These are phyloP conservation scores for Hymenoscyphus albidus DNA, from an alignment of 2,329 filamentous ascomycete species.

Conservation along the genomic window DNA sequence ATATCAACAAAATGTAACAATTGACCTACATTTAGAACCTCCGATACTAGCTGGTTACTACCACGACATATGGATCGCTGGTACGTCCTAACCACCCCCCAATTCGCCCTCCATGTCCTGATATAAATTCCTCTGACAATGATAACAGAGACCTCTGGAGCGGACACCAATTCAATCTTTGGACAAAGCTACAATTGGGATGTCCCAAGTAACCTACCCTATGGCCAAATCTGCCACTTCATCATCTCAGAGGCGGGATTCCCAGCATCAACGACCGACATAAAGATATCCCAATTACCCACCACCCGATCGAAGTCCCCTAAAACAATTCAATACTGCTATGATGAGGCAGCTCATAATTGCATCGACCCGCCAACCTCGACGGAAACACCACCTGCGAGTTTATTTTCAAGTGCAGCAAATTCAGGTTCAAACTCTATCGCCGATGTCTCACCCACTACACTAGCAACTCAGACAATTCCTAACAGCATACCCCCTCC, in stretches of 20 bases:
- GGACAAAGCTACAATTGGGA: not conserved
- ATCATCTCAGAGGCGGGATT: not conserved
- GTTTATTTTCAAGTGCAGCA: not conserved
- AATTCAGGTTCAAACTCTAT: not conserved
- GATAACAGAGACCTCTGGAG: not conserved
- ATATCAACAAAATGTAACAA: not conserved
- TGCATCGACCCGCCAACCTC: not conserved
- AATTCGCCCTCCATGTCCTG: not conserved
- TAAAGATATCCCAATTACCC: not conserved
- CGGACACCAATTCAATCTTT: no score
- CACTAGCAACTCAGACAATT: not conserved
- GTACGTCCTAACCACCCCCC: not conserved
- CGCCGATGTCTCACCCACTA: not conserved
- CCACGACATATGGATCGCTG: not conserved
- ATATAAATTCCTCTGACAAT: not conserved
- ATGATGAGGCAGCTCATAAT: not conserved
- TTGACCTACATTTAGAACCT: not conserved
- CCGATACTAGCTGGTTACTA: not conserved
- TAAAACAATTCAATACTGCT: not conserved
- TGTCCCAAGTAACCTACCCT: not conserved
- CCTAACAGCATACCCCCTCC: not conserved
- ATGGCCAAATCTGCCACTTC: not conserved
- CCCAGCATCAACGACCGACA: not conserved
- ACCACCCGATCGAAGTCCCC: not conserved
- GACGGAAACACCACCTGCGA: no score